Conservation (phyloP, 805 yeast genomes). For the Wickerhamiella galacta region DNA sequence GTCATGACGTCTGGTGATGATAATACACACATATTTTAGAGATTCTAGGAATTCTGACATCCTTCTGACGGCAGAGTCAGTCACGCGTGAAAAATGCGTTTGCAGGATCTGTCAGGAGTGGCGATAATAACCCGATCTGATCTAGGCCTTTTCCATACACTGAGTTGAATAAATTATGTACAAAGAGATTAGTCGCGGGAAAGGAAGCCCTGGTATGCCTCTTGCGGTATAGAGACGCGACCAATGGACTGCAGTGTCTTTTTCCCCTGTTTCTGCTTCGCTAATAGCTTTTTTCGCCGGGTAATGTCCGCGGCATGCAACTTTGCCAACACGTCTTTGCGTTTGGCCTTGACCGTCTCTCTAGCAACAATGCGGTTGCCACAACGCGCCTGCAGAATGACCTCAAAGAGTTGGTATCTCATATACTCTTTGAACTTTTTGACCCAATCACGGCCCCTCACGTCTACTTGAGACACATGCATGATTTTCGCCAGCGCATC, state of each 20-base stretch:
- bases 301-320: constrained; percentile 88
- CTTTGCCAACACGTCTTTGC: constrained; percentile 88
- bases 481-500: constrained; percentile 87
- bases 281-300: constrained; percentile 73
- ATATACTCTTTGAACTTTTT: constrained; percentile 63
- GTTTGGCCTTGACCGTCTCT: constrained; percentile 81
- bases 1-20: too few relatives aligned
- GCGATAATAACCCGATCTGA: too few relatives aligned
- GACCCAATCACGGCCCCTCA: constrained; percentile 68
- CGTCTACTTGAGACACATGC: constrained; percentile 63
- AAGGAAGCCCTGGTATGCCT: constrained; percentile 79
- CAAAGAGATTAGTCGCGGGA: constrained; percentile 9
- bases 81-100: too few relatives aligned
- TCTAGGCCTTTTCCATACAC: too few relatives aligned
- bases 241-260: constrained; percentile 69
- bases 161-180: neutral
- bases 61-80: too few relatives aligned
- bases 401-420: constrained; percentile 75
- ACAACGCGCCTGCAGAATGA: constrained; percentile 79
- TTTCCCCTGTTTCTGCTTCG: constrained; percentile 87
- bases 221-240: constrained; percentile 57
- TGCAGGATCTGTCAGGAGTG: too few relatives aligned
- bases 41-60: too few relatives aligned
- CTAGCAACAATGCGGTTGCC: constrained; percentile 69
- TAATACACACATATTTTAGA: too few relatives aligned